Evolutionary conservation across 352 stramenopile species (phyloP).

Genomic region (Pythium myriotylum): DNA sequence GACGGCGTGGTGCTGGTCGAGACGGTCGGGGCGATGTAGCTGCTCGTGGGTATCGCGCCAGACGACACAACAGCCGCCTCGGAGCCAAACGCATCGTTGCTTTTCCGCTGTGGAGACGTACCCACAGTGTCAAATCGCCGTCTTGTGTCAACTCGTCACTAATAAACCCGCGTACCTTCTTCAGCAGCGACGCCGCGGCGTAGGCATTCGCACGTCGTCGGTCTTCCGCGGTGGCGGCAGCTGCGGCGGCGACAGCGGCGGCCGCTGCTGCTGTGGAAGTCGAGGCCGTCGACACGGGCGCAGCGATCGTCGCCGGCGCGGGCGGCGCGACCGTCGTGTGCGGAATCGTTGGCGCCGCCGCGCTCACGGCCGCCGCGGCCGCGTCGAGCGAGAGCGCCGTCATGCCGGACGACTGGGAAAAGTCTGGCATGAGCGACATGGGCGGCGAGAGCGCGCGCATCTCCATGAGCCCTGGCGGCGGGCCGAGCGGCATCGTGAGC

Average conservation of each 20-base stretch:
- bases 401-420: slow-evolving; percentile 39
- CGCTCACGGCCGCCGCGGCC: slow-evolving; percentile 15
- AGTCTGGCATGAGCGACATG: slow-evolving; percentile 65
- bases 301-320: slow-evolving; percentile 5
- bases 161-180: slow-evolving; percentile 31
- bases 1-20: slow-evolving; percentile 9
- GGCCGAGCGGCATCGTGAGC: slow-evolving; percentile 56
- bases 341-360: slow-evolving; percentile 5
- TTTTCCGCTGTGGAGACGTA: slow-evolving; percentile 52
- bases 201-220: slow-evolving; percentile 29
- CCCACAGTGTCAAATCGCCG: neutral
- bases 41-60: slow-evolving; percentile 25
- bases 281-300: slow-evolving; percentile 2
- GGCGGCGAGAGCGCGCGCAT: slow-evolving; percentile 74
- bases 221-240: slow-evolving; percentile 23
- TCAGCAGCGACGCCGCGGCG: slow-evolving; percentile 31
- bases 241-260: slow-evolving; percentile 9
- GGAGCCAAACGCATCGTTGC: slow-evolving; percentile 40
- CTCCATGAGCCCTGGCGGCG: slow-evolving; percentile 59
- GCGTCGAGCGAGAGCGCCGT: slow-evolving; percentile 41
- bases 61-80: slow-evolving; percentile 14
- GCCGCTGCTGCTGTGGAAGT: slow-evolving; percentile 1
- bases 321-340: slow-evolving; percentile 10
- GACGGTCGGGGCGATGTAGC: slow-evolving; percentile 16
- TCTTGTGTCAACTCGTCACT: neutral